Percentiles rank a stretch among this genome's conserved stretches.
These are phyloP conservation scores for Vicia faba DNA, from an alignment of 306 rosid species.

Conservation along the genomic window DNA sequence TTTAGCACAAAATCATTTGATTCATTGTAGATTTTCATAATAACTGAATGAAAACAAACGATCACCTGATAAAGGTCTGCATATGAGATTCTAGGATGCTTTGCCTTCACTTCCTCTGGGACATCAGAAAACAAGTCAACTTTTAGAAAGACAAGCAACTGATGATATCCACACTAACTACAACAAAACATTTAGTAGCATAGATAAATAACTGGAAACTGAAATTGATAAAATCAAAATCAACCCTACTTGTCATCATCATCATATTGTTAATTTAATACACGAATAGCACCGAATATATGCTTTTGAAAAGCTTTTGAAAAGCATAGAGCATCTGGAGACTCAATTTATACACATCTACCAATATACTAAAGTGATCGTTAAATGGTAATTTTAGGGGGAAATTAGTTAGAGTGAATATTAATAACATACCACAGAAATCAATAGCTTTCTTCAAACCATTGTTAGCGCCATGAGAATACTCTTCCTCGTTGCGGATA, in stretches of 20 bases:
- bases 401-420: not conserved
- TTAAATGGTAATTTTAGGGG: not conserved
- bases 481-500: constrained; percentile 84
- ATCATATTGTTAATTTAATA: not conserved
- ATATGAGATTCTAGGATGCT: constrained; percentile 68
- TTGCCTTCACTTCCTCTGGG: constrained; percentile 85
- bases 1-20: constrained; percentile 14
- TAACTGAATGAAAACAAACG: constrained; percentile 27
- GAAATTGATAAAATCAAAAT: constrained; percentile 26
- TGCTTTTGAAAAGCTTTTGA: not conserved
- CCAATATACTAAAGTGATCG: constrained; percentile 5
- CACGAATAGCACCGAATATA: constrained; percentile 1
- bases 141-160: constrained; percentile 17
- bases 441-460: constrained; percentile 90
- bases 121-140: constrained; percentile 45
- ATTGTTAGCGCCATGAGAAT: constrained; percentile 70
- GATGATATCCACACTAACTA: not conserved
- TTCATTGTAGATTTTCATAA: constrained; percentile 8
- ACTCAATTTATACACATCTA: not conserved
- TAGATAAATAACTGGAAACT: too few species aligned
- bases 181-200: too few species aligned
- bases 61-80: constrained; percentile 94
- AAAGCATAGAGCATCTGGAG: not conserved
- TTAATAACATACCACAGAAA: constrained; percentile 59
- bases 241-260: constrained; percentile 2